Percentiles rank a stretch among this genome's conserved stretches.
Conservation (phyloP, 805 yeast genomes). For the Teunomyces panamensis region DNA sequence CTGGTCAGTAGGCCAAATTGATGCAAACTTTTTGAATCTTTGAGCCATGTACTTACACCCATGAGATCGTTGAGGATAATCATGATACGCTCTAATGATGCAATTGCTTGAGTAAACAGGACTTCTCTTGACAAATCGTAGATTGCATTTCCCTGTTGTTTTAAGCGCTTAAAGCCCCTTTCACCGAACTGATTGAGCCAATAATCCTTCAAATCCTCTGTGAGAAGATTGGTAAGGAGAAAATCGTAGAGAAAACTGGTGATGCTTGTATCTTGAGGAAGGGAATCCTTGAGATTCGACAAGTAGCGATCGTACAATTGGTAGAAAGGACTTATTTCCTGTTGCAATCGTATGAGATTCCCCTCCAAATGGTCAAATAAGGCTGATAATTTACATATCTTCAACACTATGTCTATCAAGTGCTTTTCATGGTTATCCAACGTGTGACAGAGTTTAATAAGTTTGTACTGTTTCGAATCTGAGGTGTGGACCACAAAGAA, state of each 20-base stretch:
- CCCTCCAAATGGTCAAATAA: slow-evolving; percentile 20
- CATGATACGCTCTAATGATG: slow-evolving; percentile 55
- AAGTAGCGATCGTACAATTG: slow-evolving; percentile 30
- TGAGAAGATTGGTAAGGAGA: slow-evolving; percentile 53
- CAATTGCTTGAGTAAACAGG: slow-evolving; percentile 48
- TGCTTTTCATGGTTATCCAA: slow-evolving; percentile 10
- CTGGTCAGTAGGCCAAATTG: slow-evolving; percentile 9
- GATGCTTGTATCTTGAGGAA: slow-evolving; percentile 15
- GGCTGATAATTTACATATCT: slow-evolving; percentile 25
- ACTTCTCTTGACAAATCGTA: slow-evolving; percentile 50
- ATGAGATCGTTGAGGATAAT: slow-evolving; percentile 42
- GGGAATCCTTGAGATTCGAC: slow-evolving; percentile 28
- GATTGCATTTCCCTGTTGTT: slow-evolving; percentile 45
- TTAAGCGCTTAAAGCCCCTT: slow-evolving; percentile 58
- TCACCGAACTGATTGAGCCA: slow-evolving; percentile 66
- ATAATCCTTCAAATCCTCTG: slow-evolving; percentile 52
- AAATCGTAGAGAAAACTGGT: slow-evolving; percentile 38
- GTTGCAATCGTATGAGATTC: slow-evolving; percentile 16
- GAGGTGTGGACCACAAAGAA: slow-evolving; percentile 19
- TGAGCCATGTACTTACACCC: slow-evolving; percentile 39
- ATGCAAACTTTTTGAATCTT: slow-evolving; percentile 11
- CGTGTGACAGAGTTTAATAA: slow-evolving; percentile 14
- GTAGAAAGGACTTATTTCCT: slow-evolving; percentile 25
- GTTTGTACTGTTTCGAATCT: slow-evolving; percentile 1
- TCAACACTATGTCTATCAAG: slow-evolving; percentile 20